Evolutionary conservation across 257 asterid genomes (phyloP).

Genomic region (Capsicum rhomboideum): DNA sequence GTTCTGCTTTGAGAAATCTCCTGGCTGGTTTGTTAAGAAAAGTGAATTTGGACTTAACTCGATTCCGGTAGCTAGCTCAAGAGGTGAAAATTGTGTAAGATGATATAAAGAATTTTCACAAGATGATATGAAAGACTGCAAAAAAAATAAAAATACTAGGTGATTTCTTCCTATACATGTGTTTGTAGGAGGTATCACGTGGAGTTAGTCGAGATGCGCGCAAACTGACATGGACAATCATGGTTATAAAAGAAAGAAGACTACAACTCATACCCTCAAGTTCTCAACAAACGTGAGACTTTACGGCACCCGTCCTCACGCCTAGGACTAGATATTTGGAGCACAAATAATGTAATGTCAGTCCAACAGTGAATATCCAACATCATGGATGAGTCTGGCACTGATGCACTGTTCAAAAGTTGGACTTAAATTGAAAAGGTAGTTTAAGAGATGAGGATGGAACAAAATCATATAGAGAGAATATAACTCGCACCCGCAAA

Average conservation of each 20-base stretch:
- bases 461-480: background rate
- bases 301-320: background rate
- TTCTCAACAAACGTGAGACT: background rate
- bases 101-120: too few species aligned
- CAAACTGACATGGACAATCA: background rate
- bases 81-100: background rate
- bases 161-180: background rate
- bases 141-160: background rate
- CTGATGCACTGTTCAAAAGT: background rate
- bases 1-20: background rate
- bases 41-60: background rate
- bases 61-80: background rate
- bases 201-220: background rate
- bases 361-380: background rate
- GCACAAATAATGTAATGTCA: background rate
- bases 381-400: background rate
- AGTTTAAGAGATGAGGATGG: background rate
- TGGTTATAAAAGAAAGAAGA: background rate
- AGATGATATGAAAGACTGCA: too few species aligned
- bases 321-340: background rate
- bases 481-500: background rate
- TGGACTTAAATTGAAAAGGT: background rate
- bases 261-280: background rate
- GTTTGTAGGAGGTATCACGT: background rate
- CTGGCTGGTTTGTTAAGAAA: background rate